A percentile compares a stretch with the other conserved stretches of the same genome.
phyloP scores from a whole-genome alignment of 768 basidiomycete genomes.

The Leucosporidium yakuticum region DNA sequence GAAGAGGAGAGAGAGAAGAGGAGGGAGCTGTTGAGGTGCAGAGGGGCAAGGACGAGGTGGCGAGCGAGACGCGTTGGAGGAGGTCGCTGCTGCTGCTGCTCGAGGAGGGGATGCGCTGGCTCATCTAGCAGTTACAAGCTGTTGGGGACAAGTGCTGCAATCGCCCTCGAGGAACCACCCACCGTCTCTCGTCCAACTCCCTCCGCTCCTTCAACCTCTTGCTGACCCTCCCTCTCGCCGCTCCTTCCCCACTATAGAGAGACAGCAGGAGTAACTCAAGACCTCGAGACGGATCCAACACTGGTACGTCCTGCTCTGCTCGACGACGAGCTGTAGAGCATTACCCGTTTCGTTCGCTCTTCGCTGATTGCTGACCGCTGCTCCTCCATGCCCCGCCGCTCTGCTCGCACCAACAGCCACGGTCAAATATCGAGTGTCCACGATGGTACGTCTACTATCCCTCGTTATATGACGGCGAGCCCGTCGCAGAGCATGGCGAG shows the following conservation, averaged over 20 bases:
- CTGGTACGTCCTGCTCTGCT: conserved; percentile 54
- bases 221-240: too few species aligned
- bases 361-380: background rate
- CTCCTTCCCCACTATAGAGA: conserved; percentile 54
- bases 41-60: too few species aligned
- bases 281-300: conserved; percentile 82
- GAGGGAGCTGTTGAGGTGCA: background rate
- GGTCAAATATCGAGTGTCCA: conserved; percentile 77
- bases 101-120: too few species aligned
- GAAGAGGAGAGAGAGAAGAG: background rate
- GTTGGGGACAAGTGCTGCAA: too few species aligned
- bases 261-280: conserved; percentile 82
- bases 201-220: too few species aligned
- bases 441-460: conserved; percentile 47
- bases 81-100: too few species aligned
- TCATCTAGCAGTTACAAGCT: too few species aligned
- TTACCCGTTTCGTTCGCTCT: background rate
- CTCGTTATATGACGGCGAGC: background rate
- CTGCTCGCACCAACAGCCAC: conserved; percentile 53
- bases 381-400: background rate
- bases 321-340: too few species aligned
- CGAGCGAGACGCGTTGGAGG: too few species aligned
- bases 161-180: too few species aligned
- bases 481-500: background rate
- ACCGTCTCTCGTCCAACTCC: too few species aligned